Evolutionary conservation across 345 rosid genomes (phyloP).

Genomic region (Barbarea vulgaris): DNA sequence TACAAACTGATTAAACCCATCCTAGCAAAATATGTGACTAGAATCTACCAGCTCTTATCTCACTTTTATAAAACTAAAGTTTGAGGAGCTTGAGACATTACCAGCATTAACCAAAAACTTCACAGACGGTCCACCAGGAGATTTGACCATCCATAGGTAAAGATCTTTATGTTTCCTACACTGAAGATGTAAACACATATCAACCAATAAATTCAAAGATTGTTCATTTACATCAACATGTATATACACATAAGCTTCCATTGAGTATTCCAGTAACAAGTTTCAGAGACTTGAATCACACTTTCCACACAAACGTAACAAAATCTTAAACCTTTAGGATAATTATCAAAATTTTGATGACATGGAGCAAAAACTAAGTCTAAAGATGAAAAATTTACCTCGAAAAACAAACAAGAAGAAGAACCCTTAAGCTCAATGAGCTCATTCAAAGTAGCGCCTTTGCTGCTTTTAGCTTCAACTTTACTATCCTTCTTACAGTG

Average conservation of each 20-base stretch:
- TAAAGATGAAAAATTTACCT: slow-evolving; percentile 52
- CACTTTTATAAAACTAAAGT: neutral
- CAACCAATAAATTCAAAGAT: neutral
- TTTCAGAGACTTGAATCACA: neutral
- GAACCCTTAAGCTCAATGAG: slow-evolving; percentile 87
- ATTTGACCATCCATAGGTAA: slow-evolving; percentile 82
- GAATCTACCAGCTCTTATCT: neutral
- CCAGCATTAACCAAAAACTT: slow-evolving; percentile 97
- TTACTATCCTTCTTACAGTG: slow-evolving; percentile 97
- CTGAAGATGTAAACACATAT: slow-evolving; percentile 43
- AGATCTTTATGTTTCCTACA: slow-evolving; percentile 95
- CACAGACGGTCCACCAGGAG: slow-evolving; percentile 88
- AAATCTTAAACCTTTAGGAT: neutral
- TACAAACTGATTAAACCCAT: neutral
- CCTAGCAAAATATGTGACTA: neutral
- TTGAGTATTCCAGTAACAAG: neutral
- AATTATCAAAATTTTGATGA: neutral
- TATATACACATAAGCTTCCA: neutral
- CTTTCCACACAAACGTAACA: neutral
- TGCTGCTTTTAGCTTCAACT: slow-evolving; percentile 78
- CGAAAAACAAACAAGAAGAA: slow-evolving; percentile 88
- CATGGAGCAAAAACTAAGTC: neutral
- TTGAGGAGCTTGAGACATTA: slow-evolving; percentile 38
- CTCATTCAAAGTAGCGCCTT: slow-evolving; percentile 82
- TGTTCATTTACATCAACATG: neutral